A percentile compares a stretch with the other conserved stretches of the same genome.
Conservation (phyloP, 805 yeast species). For the Saturnispora sekii region DNA sequence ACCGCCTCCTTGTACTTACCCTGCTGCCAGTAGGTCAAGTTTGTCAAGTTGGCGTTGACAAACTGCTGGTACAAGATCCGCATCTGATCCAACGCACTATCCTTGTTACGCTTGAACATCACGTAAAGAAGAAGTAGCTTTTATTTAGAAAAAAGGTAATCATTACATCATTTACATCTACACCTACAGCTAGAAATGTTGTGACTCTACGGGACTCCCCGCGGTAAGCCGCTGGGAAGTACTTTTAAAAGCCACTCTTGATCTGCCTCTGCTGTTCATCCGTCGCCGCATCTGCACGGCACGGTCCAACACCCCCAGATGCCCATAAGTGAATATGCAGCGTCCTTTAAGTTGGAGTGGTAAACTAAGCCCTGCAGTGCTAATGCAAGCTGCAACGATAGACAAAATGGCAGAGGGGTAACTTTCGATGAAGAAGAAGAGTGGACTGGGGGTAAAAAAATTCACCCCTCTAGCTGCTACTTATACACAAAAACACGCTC, state of each 20-base stretch:
- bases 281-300: neutral
- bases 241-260: conserved; percentile 5
- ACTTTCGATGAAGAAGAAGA: conserved; percentile 13
- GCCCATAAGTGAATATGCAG: conserved; percentile 13
- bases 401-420: conserved; percentile 9
- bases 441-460: neutral
- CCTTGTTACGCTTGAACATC: conserved; percentile 8
- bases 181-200: neutral
- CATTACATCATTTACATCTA: neutral
- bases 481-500: neutral
- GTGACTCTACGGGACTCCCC: conserved; percentile 13
- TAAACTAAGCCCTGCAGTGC: neutral
- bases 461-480: neutral
- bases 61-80: conserved; percentile 10
- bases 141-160: neutral
- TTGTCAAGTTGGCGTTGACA: conserved; percentile 4
- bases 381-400: neutral
- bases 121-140: neutral
- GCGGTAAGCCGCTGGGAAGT: neutral
- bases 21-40: conserved; percentile 4
- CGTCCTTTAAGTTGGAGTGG: neutral
- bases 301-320: neutral
- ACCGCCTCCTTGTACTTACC: conserved; percentile 1
- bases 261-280: conserved; percentile 8
- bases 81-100: conserved; percentile 8